Base-by-base conservation (phyloP, 306 rosid genomes). In the Vicia sativa region DNA sequence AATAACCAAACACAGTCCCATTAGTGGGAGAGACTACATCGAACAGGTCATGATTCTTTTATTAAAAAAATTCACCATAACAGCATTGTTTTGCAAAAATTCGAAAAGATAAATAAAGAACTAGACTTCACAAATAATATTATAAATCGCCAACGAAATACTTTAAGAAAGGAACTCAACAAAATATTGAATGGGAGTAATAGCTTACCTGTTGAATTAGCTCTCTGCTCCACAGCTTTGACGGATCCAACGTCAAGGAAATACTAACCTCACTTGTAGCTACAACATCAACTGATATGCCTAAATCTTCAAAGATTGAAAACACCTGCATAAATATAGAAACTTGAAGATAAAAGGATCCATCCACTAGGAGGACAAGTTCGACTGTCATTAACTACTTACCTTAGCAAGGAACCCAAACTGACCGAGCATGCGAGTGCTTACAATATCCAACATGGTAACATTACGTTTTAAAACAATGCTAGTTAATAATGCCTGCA, bases 341-440 rank as follows among this genome's bases (percentile, higher is more conserved):
- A 68, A 8, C 48, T 4, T n/a, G 43, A 49, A 67, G 71, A 75
- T 19, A 19, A 57, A 63, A 46, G 71, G 60, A 61, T 67, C 65
- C 41, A 50, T 18, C 71, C 49, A 49, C 65, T 3, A 13, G 31
- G 9, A 49, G 74, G 35, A 59, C 48, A 65, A 29, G 43, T 46
- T 18, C 6, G 7, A 11, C 42, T 13, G 66, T 21, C 41, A 2
- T 78, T 57, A 62, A 61, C 38, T 58, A 77, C 90, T 81, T 75
- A 89, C 98, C 88, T 83, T 92, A 54, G 98, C 98, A 78, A 89
- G 98, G 80, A 92, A 92, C 53, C 98, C 98, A 74, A 4, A 86
- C 79, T 87, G 96, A 56, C 98, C 98, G 46, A 92, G 98, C 98
- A 92, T 92, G 68, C 98, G 92, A 46, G 98, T 89, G 86, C 95